These are phyloP conservation scores for Ochromonas danica DNA, from an alignment of 108 stramenopile genomes.

Conservation along the genomic window DNA sequence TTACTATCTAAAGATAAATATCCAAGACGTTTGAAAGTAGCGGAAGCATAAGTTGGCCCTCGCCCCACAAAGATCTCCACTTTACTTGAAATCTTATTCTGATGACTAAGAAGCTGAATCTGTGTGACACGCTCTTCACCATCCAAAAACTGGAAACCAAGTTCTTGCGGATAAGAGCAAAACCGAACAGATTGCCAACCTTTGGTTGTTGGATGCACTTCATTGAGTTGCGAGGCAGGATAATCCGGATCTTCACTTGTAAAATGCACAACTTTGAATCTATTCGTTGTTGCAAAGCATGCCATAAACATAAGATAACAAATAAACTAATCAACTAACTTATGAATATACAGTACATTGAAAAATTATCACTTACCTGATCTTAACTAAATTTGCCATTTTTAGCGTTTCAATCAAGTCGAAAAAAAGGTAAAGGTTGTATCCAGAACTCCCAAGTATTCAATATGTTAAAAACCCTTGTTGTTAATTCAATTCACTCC, in stretches of 20 bases:
- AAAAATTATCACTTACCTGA: too few species aligned
- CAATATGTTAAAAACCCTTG: too few species aligned
- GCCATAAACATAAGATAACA: too few species aligned
- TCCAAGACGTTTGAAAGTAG: conserved; percentile 48
- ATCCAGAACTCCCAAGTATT: too few species aligned
- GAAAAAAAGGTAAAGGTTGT: too few species aligned
- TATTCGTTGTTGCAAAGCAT: too few species aligned
- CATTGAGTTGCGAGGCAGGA: conserved; percentile 59
- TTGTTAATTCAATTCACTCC: too few species aligned
- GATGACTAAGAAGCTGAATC: conserved; percentile 60
- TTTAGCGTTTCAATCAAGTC: too few species aligned
- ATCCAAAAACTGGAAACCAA: conserved; percentile 47
- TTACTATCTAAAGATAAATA: conserved; percentile 58
- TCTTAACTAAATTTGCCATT: too few species aligned
- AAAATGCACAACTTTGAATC: conserved; percentile 54
- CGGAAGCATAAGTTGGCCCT: conserved; percentile 48
- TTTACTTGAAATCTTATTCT: conserved; percentile 60
- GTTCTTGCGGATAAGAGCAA: conserved; percentile 59
- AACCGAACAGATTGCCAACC: conserved; percentile 65
- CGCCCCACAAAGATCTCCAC: conserved; percentile 60
- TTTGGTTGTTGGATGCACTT: conserved; percentile 48
- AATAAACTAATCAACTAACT: too few species aligned
- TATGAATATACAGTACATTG: too few species aligned
- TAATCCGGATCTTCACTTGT: conserved; percentile 63
- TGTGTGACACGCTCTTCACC: conserved; percentile 37